These are phyloP conservation scores for Gautieria morchelliformis DNA, from an alignment of 768 basidiomycete genomes.

Conservation along the genomic window DNA sequence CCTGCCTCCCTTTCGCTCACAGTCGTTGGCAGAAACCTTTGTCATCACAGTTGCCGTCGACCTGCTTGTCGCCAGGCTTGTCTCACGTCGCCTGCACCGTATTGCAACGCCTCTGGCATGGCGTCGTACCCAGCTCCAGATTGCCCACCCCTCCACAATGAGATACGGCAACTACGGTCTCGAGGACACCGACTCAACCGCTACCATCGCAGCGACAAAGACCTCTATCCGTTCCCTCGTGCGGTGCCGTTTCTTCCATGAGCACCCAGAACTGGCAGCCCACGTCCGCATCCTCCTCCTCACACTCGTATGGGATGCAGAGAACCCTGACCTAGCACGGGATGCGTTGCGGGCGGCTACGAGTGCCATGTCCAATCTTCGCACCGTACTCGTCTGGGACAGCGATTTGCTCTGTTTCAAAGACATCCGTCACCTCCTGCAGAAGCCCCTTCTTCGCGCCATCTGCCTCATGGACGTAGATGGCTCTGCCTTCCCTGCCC, in stretches of 20 bases:
- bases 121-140: conserved; percentile 2
- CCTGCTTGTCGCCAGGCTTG: neutral
- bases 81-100: conserved; percentile 1
- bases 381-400: conserved; percentile 6
- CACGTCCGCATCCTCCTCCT: conserved; percentile 6
- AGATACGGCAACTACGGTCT: neutral
- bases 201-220: neutral
- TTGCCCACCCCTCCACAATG: neutral
- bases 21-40: conserved; percentile 5
- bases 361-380: conserved; percentile 2
- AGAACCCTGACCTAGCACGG: conserved; percentile 1
- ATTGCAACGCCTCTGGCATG: conserved; percentile 6
- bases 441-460: neutral
- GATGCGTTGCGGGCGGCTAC: conserved; percentile 2
- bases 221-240: neutral
- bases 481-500: conserved; percentile 4
- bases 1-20: conserved; percentile 3
- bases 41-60: conserved; percentile 5
- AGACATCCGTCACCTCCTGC: neutral
- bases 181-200: neutral
- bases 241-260: conserved; percentile 2
- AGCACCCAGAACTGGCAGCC: conserved; percentile 3
- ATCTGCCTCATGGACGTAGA: conserved; percentile 6
- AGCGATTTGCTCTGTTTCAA: neutral
- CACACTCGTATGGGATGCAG: neutral